These are phyloP conservation scores for Dinochytrium kinnereticum DNA, from an alignment of 371 early-diverging fungal species.

Conservation along the genomic window DNA sequence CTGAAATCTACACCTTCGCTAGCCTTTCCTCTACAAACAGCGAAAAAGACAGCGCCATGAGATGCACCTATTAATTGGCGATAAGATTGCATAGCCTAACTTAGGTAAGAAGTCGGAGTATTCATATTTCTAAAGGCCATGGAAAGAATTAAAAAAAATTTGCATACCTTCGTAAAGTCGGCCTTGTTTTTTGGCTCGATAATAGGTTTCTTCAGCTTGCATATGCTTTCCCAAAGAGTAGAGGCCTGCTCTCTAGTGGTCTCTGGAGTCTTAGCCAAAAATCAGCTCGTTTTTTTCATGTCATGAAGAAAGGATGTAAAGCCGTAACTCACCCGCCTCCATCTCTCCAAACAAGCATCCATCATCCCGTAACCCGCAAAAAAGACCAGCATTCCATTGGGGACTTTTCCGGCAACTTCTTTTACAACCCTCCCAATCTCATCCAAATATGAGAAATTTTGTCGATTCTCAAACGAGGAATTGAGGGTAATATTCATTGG, in stretches of 20 bases:
- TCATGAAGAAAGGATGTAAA: no score
- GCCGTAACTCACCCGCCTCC: conserved; percentile 36
- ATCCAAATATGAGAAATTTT: conserved; percentile 39
- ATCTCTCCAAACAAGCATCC: conserved; percentile 39
- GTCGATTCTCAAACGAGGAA: conserved; percentile 51
- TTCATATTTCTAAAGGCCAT: not conserved
- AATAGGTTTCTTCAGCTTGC: conserved; percentile 37
- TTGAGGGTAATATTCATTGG: conserved; percentile 26
- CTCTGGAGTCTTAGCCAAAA: no score
- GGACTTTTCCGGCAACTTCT: conserved; percentile 43
- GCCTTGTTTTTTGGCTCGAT: conserved; percentile 51
- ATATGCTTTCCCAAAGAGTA: conserved; percentile 47
- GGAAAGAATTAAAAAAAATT: no score
- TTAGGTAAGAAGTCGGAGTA: not conserved
- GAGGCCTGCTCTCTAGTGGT: no score
- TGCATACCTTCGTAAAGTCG: conserved; percentile 40
- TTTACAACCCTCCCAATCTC: conserved; percentile 50
- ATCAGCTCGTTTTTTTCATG: no score
- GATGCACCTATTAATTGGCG: conserved; percentile 26
- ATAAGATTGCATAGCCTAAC: conserved; percentile 23
- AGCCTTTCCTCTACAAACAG: conserved; percentile 87
- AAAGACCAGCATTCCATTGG: conserved; percentile 66
- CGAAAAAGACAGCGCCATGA: conserved; percentile 64
- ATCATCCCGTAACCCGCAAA: conserved; percentile 66
- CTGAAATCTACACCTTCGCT: conserved; percentile 96